Evolutionary conservation across 345 rosid genomes (phyloP), one percentile per base, ranked within the genome.

Genomic region (Rhizophora apiculata): DNA sequence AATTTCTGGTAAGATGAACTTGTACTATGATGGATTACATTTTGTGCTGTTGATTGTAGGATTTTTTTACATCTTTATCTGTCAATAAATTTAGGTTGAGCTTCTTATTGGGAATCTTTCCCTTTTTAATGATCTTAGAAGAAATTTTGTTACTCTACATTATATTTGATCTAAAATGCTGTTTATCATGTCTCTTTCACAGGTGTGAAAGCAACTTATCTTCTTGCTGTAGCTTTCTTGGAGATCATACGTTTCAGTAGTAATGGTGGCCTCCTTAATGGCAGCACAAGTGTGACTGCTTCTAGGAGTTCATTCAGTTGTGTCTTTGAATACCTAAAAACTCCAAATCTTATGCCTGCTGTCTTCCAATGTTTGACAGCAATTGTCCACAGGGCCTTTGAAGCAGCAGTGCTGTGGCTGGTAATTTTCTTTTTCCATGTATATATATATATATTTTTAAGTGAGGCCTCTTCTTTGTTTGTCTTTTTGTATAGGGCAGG

Each of bases 141-240:
- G 18, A 36, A 32, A 68, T 57, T 29, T 60, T 31, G n/a, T 68
- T 51, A 11, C 15, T 5, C 26, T 60, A n/a, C 2, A 8, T 39
- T 24, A 63, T 54, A 16, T 34, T 60, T 48, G 15, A 34, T 34
- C 49, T 6, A 19, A 53, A 9, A 26, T 69, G 73, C 72, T 81
- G 70, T 19, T 60, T 51, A 22, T 49, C 46, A 46, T 24, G 64
- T 64, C 62, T 69, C 31, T 74, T 74, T 68, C 78, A 69, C 80
- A 96, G 99, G 98, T 62, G 98, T 96, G 72, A 96, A 96, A 84
- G 98, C 99, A 30, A 96, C 97, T 64, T 96, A 92, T 86, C 94
- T 96, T 85, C 99, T 96, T 76, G 98, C 99, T 29, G 99, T 96
- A 36, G 93, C 99, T 46, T 92, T 92, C 80, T 74, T 96, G 75